Base-by-base conservation (phyloP, 2,329 filamentous ascomycete genomes). In the Colletotrichum orchidophilum region DNA sequence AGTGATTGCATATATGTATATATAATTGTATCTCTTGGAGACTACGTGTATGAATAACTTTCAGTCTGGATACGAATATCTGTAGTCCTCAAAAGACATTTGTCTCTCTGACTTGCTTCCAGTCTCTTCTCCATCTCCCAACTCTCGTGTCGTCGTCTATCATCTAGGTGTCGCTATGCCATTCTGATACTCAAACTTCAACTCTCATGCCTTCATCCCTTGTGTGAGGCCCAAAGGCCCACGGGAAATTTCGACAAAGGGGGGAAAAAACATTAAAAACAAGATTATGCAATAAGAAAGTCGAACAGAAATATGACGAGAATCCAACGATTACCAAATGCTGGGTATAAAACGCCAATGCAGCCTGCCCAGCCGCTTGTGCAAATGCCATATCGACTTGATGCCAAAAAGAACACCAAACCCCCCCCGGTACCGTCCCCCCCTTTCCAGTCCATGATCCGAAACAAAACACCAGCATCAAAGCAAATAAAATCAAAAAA, bases 271-370 rank as follows among this genome's bases (percentile, higher is more conserved):
- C 63, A 67, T 67, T 70, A 67, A 8, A 31, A 62, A 70, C 33
- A 57, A n/a, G 59, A 24, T 46, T 46, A 46, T 59, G 26, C 29
- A 12, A 39, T 12, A 18, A 42, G 29, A 13, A 6, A 46, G 18
- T 2, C 11, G 24, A 15, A 42, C 1, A 4, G 21, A 53, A 52
- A 21, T 31, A 31, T 46, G 39, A 46, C 18, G 29, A 57, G 31
- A 54, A 58, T 42, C 49, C 33, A 64, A 52, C 42, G 49, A 26
- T 60, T 60, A 70, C 54, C 70, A 61, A 63, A 70, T 70, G 66
- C 70, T 72, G 70, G 70, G 70, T 72, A 72, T 72, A 72, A 26
- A 72, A 72, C 70, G 54, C 70, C 70, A 64, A 29, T 70, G 66
- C 63, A 58, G 57, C 57, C 26, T 71, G 29, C 39, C 64, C 35